phyloP scores from a whole-genome alignment of 2,329 filamentous ascomycete genomes.

The Neocucurbitaria cava region DNA sequence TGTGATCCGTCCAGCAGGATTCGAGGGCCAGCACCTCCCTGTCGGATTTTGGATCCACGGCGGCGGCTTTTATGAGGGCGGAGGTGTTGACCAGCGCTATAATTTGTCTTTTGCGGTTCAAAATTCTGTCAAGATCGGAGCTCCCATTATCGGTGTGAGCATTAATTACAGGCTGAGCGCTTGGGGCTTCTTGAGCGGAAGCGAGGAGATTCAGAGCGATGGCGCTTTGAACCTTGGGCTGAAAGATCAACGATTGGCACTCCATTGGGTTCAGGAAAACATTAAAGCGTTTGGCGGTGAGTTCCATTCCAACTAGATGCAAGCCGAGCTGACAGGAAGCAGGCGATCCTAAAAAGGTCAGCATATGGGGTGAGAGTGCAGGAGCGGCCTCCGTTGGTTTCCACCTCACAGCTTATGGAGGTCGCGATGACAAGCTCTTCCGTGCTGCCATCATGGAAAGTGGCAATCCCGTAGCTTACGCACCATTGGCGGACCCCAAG shows the following conservation, averaged over 20 bases:
- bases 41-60: slow-evolving; percentile 65
- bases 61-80: slow-evolving; percentile 58
- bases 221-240: slow-evolving; percentile 59
- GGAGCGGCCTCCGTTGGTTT: slow-evolving; percentile 55
- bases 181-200: slow-evolving; percentile 69
- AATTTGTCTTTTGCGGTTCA: slow-evolving; percentile 58
- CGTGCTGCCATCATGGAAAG: slow-evolving; percentile 56
- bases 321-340: slow-evolving; percentile 35
- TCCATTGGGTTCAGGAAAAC: slow-evolving; percentile 55
- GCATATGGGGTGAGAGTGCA: slow-evolving; percentile 55
- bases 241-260: slow-evolving; percentile 54
- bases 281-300: slow-evolving; percentile 54
- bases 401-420: slow-evolving; percentile 55
- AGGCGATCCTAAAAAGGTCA: slow-evolving; percentile 52
- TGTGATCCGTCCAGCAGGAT: slow-evolving; percentile 54
- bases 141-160: slow-evolving; percentile 56
- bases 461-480: slow-evolving; percentile 48
- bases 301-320: slow-evolving; percentile 11
- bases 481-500: slow-evolving; percentile 19
- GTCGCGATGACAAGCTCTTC: slow-evolving; percentile 57
- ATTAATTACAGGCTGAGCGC: slow-evolving; percentile 61
- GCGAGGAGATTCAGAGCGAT: slow-evolving; percentile 35
- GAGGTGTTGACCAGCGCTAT: slow-evolving; percentile 61
- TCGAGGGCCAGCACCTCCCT: slow-evolving; percentile 51
- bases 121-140: slow-evolving; percentile 53